Base-by-base conservation (phyloP, 768 basidiomycete genomes). In the Psilocybe subaeruginosa region DNA sequence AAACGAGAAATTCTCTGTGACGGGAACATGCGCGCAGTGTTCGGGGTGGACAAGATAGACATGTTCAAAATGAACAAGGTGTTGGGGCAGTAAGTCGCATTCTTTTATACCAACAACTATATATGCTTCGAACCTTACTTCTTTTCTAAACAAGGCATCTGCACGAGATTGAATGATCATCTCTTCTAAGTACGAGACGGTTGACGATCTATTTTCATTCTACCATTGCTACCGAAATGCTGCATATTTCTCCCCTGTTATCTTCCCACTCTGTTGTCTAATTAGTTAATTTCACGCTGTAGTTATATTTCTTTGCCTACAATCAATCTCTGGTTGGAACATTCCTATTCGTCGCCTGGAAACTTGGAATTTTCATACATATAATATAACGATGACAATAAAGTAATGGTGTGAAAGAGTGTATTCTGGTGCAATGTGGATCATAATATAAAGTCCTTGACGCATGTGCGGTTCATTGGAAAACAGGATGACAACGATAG, bases 51-150 rank as follows among this genome's bases (percentile, higher is more conserved):
- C 64, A 91, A 87, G 72, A 85, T 97, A 59, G 87, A 93, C 75
- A 96, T 96, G 93, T 96, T 97, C 78, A 87, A 81, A 66, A 97
- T 97, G 95, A 97, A 96, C 82, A 94, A 96, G 75, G 82, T 90
- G 29, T 77, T 97, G 59, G 90, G 91, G 71, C 80, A 88, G 90
- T 94, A 67, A 72, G 83, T 77, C 14, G 30, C 30, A 11, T 58
- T 35, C 58, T 54, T n/a, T 43, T 11, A 50, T 14, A n/a, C 30
- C 17, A 29, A 48, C 46, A 9, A 39, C n/a, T 33, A 30, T 23
- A 35, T 30, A 45, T 30, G 48, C 31, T 46, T 30, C 35, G 19
- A 52, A 29, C 27, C 55, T 55, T 17, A 59, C 50, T 64, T 23
- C 55, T 17, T 54, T 31, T 43, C 37, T 11, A 29, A 45, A 23